phyloP scores from a whole-genome alignment of 352 stramenopile species.

The Globisporangium nunn region DNA sequence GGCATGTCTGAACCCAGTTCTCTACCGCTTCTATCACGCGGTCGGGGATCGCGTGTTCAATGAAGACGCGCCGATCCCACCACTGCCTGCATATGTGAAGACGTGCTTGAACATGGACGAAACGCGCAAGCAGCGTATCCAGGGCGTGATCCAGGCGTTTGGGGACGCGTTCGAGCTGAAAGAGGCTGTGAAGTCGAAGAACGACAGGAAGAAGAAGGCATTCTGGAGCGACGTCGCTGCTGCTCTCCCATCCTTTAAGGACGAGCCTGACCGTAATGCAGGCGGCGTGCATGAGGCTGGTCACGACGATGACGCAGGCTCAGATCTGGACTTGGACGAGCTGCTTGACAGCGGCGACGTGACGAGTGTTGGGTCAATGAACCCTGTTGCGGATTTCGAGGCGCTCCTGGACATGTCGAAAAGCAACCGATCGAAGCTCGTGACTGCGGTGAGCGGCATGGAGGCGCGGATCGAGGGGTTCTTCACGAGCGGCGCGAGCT shows the following conservation, averaged over 20 bases:
- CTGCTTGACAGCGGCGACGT: conserved; percentile 59
- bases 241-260: conserved; percentile 17
- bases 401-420: conserved; percentile 50
- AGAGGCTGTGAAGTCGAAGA: conserved; percentile 60
- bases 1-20: conserved; percentile 61
- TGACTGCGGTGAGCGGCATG: conserved; percentile 58
- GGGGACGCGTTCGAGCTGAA: conserved; percentile 70
- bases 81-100: conserved; percentile 52
- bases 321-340: conserved; percentile 70
- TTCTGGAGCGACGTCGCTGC: conserved; percentile 73
- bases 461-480: conserved; percentile 60
- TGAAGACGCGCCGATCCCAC: conserved; percentile 31
- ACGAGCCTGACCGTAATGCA: conserved; percentile 9
- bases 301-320: conserved; percentile 31
- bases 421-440: conserved; percentile 28
- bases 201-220: conserved; percentile 60
- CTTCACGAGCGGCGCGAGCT: conserved; percentile 37
- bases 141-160: conserved; percentile 57
- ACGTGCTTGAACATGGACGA: conserved; percentile 58
- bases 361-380: conserved; percentile 74
- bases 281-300: conserved; percentile 12
- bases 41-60: conserved; percentile 53
- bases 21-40: conserved; percentile 67
- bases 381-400: conserved; percentile 80
- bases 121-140: conserved; percentile 31